phyloP scores from a whole-genome alignment of 345 rosid species.

The Acer saccharum region DNA sequence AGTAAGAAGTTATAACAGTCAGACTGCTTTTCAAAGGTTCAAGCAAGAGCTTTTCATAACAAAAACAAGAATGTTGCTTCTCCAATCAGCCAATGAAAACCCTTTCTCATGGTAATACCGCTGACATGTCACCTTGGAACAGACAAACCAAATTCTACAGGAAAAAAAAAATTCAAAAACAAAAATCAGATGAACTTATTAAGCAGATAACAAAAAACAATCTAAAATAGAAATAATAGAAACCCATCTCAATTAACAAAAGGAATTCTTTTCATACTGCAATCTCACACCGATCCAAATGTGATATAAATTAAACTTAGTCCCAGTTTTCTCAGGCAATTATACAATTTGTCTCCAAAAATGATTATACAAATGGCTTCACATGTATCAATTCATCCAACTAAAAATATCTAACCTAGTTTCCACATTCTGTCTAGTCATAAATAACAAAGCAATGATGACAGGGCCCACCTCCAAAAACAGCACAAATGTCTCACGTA shows the following conservation, averaged over 20 bases:
- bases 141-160: slow-evolving; percentile 75
- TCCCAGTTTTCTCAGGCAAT: neutral
- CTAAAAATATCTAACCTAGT: slow-evolving; percentile 5
- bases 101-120: slow-evolving; percentile 26
- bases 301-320: neutral
- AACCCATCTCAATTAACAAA: neutral
- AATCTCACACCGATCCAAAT: neutral
- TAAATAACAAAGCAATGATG: slow-evolving; percentile 33
- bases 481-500: slow-evolving; percentile 85
- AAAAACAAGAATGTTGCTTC: slow-evolving; percentile 24
- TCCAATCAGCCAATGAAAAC: slow-evolving; percentile 29
- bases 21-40: slow-evolving; percentile 14
- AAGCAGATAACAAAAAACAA: neutral
- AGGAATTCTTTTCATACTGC: neutral
- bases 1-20: slow-evolving; percentile 9
- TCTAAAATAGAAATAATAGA: slow-evolving; percentile 2
- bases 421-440: slow-evolving; percentile 22
- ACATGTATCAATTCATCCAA: neutral
- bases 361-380: neutral
- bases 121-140: slow-evolving; percentile 80
- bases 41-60: slow-evolving; percentile 23
- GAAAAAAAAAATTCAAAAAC: slow-evolving; percentile 26
- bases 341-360: neutral
- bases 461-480: slow-evolving; percentile 76
- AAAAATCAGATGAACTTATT: slow-evolving; percentile 28